These are phyloP conservation scores for Periconia macrospinosa DNA, from an alignment of 2,329 filamentous ascomycete species.

Conservation along the genomic window DNA sequence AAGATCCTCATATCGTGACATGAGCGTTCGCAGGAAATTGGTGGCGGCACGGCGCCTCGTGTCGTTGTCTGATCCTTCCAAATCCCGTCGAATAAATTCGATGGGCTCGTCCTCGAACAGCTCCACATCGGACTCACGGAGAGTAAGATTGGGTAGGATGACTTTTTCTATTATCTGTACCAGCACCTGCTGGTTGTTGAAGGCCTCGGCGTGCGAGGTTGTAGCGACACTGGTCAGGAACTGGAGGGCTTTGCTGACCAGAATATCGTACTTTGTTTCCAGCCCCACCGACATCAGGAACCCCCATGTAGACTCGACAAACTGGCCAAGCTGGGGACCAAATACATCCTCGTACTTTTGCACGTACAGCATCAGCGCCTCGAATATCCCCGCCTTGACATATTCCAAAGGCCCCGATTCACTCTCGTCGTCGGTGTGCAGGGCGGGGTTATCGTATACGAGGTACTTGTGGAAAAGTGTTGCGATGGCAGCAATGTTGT, in stretches of 20 bases:
- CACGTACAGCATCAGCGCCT: slow-evolving; percentile 84
- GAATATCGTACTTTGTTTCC: slow-evolving; percentile 89
- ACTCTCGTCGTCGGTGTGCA: slow-evolving; percentile 84
- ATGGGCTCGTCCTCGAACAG: slow-evolving; percentile 98
- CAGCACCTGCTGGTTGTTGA: slow-evolving; percentile 79
- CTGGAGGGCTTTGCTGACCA: slow-evolving; percentile 92
- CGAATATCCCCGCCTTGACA: slow-evolving; percentile 91
- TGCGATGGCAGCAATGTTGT: slow-evolving; percentile 77
- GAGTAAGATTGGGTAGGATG: slow-evolving; percentile 85
- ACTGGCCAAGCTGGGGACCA: slow-evolving; percentile 74
- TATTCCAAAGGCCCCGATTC: slow-evolving; percentile 84
- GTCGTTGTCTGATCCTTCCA: slow-evolving; percentile 95
- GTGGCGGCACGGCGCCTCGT: slow-evolving; percentile 90
- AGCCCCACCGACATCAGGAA: slow-evolving; percentile 83
- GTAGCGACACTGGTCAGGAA: slow-evolving; percentile 90
- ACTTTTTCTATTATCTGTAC: slow-evolving; percentile 94
- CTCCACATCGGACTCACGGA: slow-evolving; percentile 92
- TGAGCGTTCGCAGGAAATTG: slow-evolving; percentile 86
- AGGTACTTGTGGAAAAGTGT: slow-evolving; percentile 89
- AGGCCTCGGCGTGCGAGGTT: slow-evolving; percentile 75
- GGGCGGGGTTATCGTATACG: slow-evolving; percentile 79
- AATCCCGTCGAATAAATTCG: slow-evolving; percentile 91
- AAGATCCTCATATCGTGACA: slow-evolving; percentile 82
- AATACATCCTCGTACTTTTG: slow-evolving; percentile 97
- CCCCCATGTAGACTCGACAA: slow-evolving; percentile 89